Percentiles rank a stretch among this genome's conserved stretches.
Evolutionary conservation across 2,329 filamentous ascomycete species (phyloP).

Genomic region (Aspergillus ruber): DNA sequence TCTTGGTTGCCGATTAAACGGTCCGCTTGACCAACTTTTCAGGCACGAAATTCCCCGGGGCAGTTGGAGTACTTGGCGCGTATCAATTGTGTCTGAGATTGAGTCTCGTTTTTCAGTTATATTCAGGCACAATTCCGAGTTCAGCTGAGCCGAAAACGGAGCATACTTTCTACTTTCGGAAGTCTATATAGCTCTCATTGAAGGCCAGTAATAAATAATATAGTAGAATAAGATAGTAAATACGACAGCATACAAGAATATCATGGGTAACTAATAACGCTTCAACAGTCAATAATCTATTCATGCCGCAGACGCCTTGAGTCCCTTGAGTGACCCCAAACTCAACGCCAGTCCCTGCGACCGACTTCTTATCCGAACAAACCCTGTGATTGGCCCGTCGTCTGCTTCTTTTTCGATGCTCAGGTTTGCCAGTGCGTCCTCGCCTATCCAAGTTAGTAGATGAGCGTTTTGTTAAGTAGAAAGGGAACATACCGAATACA

Average conservation of each 20-base stretch:
- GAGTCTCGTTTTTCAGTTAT: too few relatives aligned
- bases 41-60: too few relatives aligned
- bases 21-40: too few relatives aligned
- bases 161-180: too few relatives aligned
- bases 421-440: slow-evolving; percentile 95
- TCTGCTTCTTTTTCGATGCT: slow-evolving; percentile 98
- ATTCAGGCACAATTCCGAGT: too few relatives aligned
- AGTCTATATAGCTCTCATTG: too few relatives aligned
- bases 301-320: slow-evolving; percentile 61
- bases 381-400: slow-evolving; percentile 89
- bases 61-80: too few relatives aligned
- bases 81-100: too few relatives aligned
- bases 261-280: slow-evolving; percentile 25
- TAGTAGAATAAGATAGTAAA: slow-evolving; percentile 8
- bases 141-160: too few relatives aligned
- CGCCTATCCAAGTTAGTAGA: slow-evolving; percentile 54
- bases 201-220: not conserved
- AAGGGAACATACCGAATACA: slow-evolving; percentile 75
- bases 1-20: too few relatives aligned
- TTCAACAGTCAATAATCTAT: slow-evolving; percentile 22
- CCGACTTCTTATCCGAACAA: slow-evolving; percentile 94
- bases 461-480: not conserved
- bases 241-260: slow-evolving; percentile 16
- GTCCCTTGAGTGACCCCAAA: slow-evolving; percentile 85
- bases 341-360: slow-evolving; percentile 92